Conservation (phyloP, 2,329 filamentous ascomycete species). For the Cladophialophora exuberans region DNA sequence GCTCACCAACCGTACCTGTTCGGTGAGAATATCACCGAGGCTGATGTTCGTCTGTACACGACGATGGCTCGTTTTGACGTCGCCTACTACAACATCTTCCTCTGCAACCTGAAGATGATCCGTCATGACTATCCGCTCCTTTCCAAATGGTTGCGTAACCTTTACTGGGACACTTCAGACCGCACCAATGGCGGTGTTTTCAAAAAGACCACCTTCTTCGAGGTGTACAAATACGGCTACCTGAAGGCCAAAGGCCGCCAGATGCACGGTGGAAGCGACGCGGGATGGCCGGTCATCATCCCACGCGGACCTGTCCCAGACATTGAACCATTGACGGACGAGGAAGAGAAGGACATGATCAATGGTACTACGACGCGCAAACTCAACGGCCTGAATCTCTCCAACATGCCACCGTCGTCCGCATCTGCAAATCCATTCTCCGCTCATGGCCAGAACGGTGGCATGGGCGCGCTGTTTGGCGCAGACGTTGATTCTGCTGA, state of each 20-base stretch:
- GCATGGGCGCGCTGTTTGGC: constrained; percentile 27
- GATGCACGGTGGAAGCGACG: constrained; percentile 18
- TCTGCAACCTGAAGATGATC: constrained; percentile 68
- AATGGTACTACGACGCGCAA: constrained; percentile 18
- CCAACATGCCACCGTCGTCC: background rate
- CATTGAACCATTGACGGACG: constrained; percentile 32
- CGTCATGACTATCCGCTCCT: constrained; percentile 61
- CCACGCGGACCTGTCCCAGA: constrained; percentile 31
- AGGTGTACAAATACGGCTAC: constrained; percentile 37
- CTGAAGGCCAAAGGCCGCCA: constrained; percentile 25
- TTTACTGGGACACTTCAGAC: constrained; percentile 52
- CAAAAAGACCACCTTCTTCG: constrained; percentile 49
- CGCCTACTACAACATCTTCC: constrained; percentile 82
- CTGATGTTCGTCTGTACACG: constrained; percentile 72
- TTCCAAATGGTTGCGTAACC: constrained; percentile 49
- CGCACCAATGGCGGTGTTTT: constrained; percentile 48
- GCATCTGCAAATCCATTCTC: constrained; percentile 24
- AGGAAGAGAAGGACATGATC: constrained; percentile 30
- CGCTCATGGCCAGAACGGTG: constrained; percentile 19
- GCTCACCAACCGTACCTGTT: constrained; percentile 69
- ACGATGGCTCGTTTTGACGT: constrained; percentile 70
- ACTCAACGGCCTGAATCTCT: constrained; percentile 18
- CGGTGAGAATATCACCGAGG: constrained; percentile 73
- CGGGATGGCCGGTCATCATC: constrained; percentile 22
- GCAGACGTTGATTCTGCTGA: constrained; percentile 24